Percentiles rank a stretch among this genome's conserved stretches.
These are phyloP conservation scores for Drechmeria coniospora DNA, from an alignment of 2,329 filamentous ascomycete genomes.

Conservation along the genomic window DNA sequence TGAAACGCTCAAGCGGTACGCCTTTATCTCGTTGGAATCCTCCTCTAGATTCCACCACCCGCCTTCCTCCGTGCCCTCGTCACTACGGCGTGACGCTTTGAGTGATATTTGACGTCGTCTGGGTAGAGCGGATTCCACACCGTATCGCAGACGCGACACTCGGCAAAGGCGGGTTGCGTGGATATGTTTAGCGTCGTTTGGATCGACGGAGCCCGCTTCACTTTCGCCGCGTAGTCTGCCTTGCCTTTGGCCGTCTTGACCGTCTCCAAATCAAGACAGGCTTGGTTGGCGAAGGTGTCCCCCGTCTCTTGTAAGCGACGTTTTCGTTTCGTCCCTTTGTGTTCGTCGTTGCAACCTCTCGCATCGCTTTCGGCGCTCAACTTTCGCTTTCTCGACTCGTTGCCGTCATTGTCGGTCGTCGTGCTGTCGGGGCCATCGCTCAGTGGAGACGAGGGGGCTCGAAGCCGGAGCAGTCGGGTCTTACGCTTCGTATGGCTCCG, in stretches of 20 bases:
- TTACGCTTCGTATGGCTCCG: slow-evolving; percentile 6
- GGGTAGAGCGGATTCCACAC: slow-evolving; percentile 29
- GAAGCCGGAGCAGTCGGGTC: slow-evolving; percentile 15
- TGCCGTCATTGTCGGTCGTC: neutral
- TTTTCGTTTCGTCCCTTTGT: neutral
- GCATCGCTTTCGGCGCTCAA: neutral
- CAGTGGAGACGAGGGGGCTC: slow-evolving; percentile 7
- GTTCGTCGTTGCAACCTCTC: neutral
- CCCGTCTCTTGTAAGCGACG: neutral
- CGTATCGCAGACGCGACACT: slow-evolving; percentile 26
- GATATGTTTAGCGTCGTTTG: slow-evolving; percentile 31
- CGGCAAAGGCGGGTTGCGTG: slow-evolving; percentile 23
- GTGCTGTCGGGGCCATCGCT: slow-evolving; percentile 3
- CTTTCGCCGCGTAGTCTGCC: neutral
- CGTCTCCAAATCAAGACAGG: too few species aligned
- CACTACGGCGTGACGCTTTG: slow-evolving; percentile 21
- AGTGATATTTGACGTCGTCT: slow-evolving; percentile 26
- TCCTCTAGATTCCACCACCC: slow-evolving; percentile 6
- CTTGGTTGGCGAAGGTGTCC: neutral
- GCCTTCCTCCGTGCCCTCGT: slow-evolving; percentile 12
- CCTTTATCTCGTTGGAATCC: slow-evolving; percentile 1
- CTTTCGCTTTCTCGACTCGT: too few species aligned
- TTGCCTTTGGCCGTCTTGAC: neutral
- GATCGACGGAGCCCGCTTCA: slow-evolving; percentile 9
- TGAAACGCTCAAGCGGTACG: neutral